Base-by-base conservation (phyloP, 495 filamentous ascomycete species). In the Neurospora terricola region DNA sequence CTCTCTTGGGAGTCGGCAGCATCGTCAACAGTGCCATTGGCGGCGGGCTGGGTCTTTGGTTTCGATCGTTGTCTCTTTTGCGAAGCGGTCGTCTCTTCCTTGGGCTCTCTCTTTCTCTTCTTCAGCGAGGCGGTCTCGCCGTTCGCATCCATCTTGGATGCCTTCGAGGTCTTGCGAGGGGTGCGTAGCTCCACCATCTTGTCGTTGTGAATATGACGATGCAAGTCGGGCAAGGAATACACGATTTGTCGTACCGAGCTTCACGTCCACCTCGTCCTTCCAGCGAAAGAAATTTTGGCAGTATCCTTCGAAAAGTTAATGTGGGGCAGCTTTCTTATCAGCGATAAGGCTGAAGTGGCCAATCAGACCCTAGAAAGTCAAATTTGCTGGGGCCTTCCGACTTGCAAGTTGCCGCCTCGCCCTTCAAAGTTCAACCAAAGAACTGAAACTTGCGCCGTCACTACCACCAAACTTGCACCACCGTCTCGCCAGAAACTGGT, bases 251-350 rank as follows among this genome's bases (percentile, higher is more conserved):
- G 54, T 66, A 66, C 54, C 54, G 27, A 66, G 54, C 54, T 66
- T 66, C 54, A 66, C 27, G 54, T 34, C 71, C 42, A 39, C 40
- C 69, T 59, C 21, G 27, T 39, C 30, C 73, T 72, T 69, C 69
- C 75, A 73, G 27, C 37, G 38, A 71, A 72, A 79, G 76, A 81
- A 81, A 80, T 78, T 80, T 81, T 80, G 77, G 78, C 78, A 74
- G 73, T 74, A 38, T 34, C 37, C 73, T 71, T 40, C 71, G 77
- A 79, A 81, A 82, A 78, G 77, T 80, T 80, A 72, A 18, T 72
- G 78, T 78, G 78, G 77, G 74, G 78, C 40, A 72, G 37, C 3
- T 72, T 48, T 5, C 72, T 80, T 80, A 78, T 81, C 79, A 71
- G 34, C 72, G 80, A 80, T 81, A 80, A 78, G 78, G 10, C 16